Evolutionary conservation across 75 land plant genomes (phyloP).

Genomic region (Larix kaempferi): DNA sequence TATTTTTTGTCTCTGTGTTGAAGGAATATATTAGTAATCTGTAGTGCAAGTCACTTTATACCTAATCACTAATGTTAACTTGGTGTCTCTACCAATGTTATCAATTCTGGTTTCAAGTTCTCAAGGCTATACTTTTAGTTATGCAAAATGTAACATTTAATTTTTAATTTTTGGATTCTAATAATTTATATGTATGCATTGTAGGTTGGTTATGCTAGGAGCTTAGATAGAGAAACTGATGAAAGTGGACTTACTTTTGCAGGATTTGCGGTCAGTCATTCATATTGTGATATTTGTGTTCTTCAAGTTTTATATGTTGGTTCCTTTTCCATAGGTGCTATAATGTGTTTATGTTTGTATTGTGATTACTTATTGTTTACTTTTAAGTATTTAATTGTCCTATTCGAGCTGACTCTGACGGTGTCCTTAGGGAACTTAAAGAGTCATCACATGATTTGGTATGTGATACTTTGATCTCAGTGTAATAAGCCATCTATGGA

Average conservation of each 20-base stretch:
- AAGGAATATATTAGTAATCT: background rate
- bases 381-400: constrained; percentile 98
- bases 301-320: background rate
- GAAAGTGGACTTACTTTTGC: constrained; percentile 79
- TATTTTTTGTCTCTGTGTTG: background rate
- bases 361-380: background rate
- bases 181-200: background rate
- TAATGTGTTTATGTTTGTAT: background rate
- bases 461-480: constrained; percentile 5
- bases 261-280: constrained; percentile 87
- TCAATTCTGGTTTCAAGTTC: too few relatives aligned
- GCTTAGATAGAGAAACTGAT: constrained; percentile 76
- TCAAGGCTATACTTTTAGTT: background rate
- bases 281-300: background rate
- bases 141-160: background rate
- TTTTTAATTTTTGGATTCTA: background rate
- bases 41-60: background rate
- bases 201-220: constrained; percentile 93
- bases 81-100: background rate
- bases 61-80: too few relatives aligned
- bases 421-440: constrained; percentile 81
- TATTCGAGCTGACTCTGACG: constrained; percentile 78
- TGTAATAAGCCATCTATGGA: background rate
- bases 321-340: constrained; percentile 6
- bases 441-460: constrained; percentile 95